Conservation (phyloP, 1,284 basidiomycete genomes). For the Sanghuangporus baumii region DNA sequence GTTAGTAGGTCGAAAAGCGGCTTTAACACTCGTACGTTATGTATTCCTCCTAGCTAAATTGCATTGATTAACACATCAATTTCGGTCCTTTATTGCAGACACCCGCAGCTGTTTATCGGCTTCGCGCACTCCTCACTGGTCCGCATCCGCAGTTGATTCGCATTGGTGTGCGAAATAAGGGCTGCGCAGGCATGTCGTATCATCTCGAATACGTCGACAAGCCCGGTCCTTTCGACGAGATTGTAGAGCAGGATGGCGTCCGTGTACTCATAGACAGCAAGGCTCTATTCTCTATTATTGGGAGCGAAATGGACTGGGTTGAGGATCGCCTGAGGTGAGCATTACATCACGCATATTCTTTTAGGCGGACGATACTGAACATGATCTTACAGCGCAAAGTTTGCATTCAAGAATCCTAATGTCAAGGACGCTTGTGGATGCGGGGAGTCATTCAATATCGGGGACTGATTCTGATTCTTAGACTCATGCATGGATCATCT, state of each 20-base stretch:
- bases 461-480: neutral
- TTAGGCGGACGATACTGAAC: constrained; percentile 11
- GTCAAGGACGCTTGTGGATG: constrained; percentile 93
- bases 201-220: constrained; percentile 94
- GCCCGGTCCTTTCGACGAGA: constrained; percentile 92
- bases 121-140: constrained; percentile 65
- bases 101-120: constrained; percentile 70
- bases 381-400: constrained; percentile 62
- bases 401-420: constrained; percentile 88
- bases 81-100: constrained; percentile 46
- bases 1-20: constrained; percentile 75
- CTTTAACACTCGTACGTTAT: constrained; percentile 70
- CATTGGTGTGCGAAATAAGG: constrained; percentile 95
- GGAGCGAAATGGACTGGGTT: constrained; percentile 98
- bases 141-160: constrained; percentile 91
- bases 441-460: constrained; percentile 82
- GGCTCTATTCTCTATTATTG: constrained; percentile 97
- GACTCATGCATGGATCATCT: neutral
- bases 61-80: neutral
- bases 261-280: constrained; percentile 95
- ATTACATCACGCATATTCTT: neutral
- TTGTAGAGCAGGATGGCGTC: constrained; percentile 95
- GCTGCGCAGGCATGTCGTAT: constrained; percentile 98
- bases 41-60: neutral
- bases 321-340: constrained; percentile 83